Conservation (phyloP, 2,329 filamentous ascomycete genomes). For the Trichophyton rubrum region DNA sequence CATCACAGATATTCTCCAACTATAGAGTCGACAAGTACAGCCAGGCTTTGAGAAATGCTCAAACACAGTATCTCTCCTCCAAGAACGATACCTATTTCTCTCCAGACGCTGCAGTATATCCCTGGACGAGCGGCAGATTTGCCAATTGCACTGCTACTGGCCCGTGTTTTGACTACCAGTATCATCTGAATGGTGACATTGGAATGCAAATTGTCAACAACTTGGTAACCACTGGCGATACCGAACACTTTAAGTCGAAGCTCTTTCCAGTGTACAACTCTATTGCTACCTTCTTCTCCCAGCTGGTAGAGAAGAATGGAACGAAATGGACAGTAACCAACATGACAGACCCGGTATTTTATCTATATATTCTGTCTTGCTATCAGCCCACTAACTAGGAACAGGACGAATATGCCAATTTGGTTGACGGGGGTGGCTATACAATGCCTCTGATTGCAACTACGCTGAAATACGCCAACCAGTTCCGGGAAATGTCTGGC, state of each 20-base stretch:
- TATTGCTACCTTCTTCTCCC: conserved; percentile 48
- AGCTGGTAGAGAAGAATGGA: conserved; percentile 49
- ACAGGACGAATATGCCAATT: conserved; percentile 55
- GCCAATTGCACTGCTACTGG: conserved; percentile 56
- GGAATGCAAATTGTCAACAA: conserved; percentile 50
- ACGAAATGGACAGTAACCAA: conserved; percentile 45
- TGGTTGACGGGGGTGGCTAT: conserved; percentile 54
- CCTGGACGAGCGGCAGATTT: conserved; percentile 55
- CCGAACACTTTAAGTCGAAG: conserved; percentile 40
- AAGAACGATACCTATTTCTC: conserved; percentile 49
- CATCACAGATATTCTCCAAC: conserved; percentile 50
- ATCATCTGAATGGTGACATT: conserved; percentile 60
- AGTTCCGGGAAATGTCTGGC: conserved; percentile 45
- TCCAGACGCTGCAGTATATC: conserved; percentile 47
- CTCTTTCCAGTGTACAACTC: conserved; percentile 54
- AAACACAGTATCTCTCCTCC: conserved; percentile 43
- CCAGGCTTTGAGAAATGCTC: conserved; percentile 49
- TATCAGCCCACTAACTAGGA: not conserved
- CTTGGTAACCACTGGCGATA: conserved; percentile 48
- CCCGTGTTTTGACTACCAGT: conserved; percentile 58
- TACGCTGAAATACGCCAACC: conserved; percentile 45
- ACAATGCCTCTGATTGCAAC: conserved; percentile 51
- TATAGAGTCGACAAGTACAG: conserved; percentile 48
- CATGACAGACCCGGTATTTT: conserved; percentile 55
- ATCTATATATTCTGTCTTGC: conserved; percentile 4